Conservation (phyloP, 2,329 filamentous ascomycete genomes). For the Paraphoma sp. region DNA sequence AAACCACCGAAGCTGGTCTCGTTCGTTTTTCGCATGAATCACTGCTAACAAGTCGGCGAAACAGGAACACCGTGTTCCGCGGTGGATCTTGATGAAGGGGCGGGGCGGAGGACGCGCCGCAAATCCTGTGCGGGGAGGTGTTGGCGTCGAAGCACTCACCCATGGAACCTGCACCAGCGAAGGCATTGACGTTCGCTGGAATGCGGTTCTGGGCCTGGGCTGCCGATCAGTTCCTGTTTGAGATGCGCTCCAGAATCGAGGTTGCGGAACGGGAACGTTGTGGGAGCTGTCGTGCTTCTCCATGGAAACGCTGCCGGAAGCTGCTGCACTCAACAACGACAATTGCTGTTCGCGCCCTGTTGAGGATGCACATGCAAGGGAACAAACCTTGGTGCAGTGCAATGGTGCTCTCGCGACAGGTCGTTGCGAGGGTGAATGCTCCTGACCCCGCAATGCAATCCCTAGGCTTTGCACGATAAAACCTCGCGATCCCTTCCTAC, state of each 20-base stretch:
- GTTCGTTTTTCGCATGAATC: constrained; percentile 13
- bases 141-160: constrained; percentile 8
- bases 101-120: constrained; percentile 14
- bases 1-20: constrained; percentile 3
- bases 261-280: constrained; percentile 9
- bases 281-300: constrained; percentile 7
- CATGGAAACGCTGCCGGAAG: constrained; percentile 11
- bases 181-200: constrained; percentile 9
- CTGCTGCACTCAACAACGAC: constrained; percentile 6
- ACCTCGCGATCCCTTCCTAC: background rate
- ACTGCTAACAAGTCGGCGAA: constrained; percentile 31
- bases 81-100: constrained; percentile 14
- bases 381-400: background rate
- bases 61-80: constrained; percentile 29
- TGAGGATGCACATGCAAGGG: background rate
- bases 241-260: constrained; percentile 11
- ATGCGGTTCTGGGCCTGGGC: constrained; percentile 9
- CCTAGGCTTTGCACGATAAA: background rate
- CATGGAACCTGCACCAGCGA: constrained; percentile 19
- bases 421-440: background rate
- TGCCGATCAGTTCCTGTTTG: constrained; percentile 24
- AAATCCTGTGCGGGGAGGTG: constrained; percentile 17
- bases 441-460: background rate
- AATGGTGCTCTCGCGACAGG: background rate
- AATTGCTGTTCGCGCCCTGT: background rate